Evolutionary conservation across 257 asterid species (phyloP), one percentile per base, ranked within the genome.

Genomic region (Primulina eburnea): DNA sequence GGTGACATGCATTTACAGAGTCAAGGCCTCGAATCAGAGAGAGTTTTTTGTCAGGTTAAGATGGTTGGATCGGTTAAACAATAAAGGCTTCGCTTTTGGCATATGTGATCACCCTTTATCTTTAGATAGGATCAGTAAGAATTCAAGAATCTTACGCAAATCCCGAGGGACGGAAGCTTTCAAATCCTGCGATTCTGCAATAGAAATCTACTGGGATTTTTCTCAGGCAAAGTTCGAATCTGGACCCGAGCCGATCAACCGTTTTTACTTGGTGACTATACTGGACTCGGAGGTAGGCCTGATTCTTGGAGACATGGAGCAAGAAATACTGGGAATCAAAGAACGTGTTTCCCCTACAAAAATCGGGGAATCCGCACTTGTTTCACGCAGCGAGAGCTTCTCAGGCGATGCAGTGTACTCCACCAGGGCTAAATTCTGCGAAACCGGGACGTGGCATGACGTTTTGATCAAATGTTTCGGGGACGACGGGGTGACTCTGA

Each of bases 141-240:
- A 64, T 20, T 81, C 77, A n/a, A 72, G 71, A 57, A 55, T 69
- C 9, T 50, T 74, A 21, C 60, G 64, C 37, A 75, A 78, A 65
- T 71, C 60, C 14, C 71, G 76, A 65, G 97, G 97, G 18, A 38
- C 79, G 0, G 81, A 77, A 72, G 1, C 52, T 9, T 77, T 79
- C 73, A 84, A 84, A 6, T 82, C 76, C 7, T 67, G 73, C 62
- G 33, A 75, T 32, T 72, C 73, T 66, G 74, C 17, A 47, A 37
- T 86, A 8, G 87, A 85, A 40, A 80, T 89, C 8, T 38, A 75
- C 3, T 92, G 98, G 98, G 98, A 90, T 83, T 82, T 90, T 6
- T 78, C 81, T 2, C 71, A 73, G 3, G 92, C 96, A 0, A 35
- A 59, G 18, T 92, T 80, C 34, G 83, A 64, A 0, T 8, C 77